Evolutionary conservation across 768 basidiomycete species (phyloP).

Genomic region (Tulasnella sp.): DNA sequence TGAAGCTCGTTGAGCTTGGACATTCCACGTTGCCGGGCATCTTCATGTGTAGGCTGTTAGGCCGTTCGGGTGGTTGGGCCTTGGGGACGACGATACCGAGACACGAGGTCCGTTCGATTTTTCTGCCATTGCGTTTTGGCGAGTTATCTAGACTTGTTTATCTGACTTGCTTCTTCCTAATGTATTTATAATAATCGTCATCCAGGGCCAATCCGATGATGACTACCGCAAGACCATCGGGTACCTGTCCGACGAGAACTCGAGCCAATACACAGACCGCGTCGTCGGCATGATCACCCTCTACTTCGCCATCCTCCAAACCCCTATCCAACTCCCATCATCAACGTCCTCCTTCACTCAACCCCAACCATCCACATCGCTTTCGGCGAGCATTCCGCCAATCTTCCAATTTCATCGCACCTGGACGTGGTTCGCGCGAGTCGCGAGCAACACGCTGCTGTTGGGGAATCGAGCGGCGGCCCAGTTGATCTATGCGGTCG

Average conservation of each 20-base stretch:
- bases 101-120: constrained; percentile 38
- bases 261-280: constrained; percentile 51
- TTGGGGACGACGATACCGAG: constrained; percentile 53
- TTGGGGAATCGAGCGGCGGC: constrained; percentile 50
- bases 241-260: constrained; percentile 37
- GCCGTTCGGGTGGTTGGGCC: constrained; percentile 81
- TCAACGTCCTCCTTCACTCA: background rate
- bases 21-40: constrained; percentile 54
- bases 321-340: constrained; percentile 13
- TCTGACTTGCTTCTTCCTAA: background rate
- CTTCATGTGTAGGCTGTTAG: constrained; percentile 75
- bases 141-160: constrained; percentile 18
- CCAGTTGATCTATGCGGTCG: constrained; percentile 29
- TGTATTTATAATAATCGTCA: too few relatives aligned
- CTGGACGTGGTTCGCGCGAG: constrained; percentile 64
- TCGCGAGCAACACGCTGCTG: constrained; percentile 41
- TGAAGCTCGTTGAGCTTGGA: constrained; percentile 46
- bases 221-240: constrained; percentile 32
- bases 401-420: constrained; percentile 52
- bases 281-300: constrained; percentile 74
- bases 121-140: constrained; percentile 33
- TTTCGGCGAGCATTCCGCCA: constrained; percentile 28
- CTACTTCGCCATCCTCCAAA: constrained; percentile 61
- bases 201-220: constrained; percentile 27
- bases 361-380: constrained; percentile 19